A percentile compares a stretch with the other conserved stretches of the same genome.
Conservation (phyloP, 176 grass and related monocot species). For the Juncus effusus region DNA sequence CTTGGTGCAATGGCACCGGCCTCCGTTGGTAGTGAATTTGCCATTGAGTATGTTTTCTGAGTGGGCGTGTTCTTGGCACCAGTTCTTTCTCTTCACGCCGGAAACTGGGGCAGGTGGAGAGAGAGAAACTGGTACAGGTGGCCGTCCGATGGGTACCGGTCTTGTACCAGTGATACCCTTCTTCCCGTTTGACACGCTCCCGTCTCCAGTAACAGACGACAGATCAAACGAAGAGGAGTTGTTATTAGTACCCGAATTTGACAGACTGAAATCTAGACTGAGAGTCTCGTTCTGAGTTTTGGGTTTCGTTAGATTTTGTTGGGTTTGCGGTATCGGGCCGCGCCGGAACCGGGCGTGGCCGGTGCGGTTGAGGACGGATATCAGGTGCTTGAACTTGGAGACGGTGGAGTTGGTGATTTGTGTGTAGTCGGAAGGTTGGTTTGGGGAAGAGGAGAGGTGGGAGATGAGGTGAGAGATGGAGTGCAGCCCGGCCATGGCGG, state of each 20-base stretch:
- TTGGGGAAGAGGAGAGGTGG: constrained; percentile 44
- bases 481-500: constrained; percentile 49
- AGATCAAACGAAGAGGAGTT: constrained; percentile 60
- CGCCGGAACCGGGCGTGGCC: constrained; percentile 86
- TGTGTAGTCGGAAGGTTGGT: constrained; percentile 43
- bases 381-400: constrained; percentile 86
- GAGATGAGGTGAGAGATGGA: constrained; percentile 69
- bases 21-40: constrained; percentile 36
- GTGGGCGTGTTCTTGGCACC: constrained; percentile 74
- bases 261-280: constrained; percentile 42
- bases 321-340: constrained; percentile 37
- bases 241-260: constrained; percentile 34
- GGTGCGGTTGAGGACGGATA: constrained; percentile 76
- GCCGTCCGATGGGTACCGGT: constrained; percentile 14
- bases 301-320: constrained; percentile 25
- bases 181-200: constrained; percentile 70
- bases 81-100: constrained; percentile 35
- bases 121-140: constrained; percentile 32
- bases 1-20: constrained; percentile 89
- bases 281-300: constrained; percentile 10
- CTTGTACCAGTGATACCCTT: constrained; percentile 15
- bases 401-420: constrained; percentile 77
- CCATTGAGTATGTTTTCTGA: constrained; percentile 58
- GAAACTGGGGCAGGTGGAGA: not conserved
- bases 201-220: constrained; percentile 66